Evolutionary conservation across 495 filamentous ascomycete species (phyloP).

Genomic region (Thozetella sp.): DNA sequence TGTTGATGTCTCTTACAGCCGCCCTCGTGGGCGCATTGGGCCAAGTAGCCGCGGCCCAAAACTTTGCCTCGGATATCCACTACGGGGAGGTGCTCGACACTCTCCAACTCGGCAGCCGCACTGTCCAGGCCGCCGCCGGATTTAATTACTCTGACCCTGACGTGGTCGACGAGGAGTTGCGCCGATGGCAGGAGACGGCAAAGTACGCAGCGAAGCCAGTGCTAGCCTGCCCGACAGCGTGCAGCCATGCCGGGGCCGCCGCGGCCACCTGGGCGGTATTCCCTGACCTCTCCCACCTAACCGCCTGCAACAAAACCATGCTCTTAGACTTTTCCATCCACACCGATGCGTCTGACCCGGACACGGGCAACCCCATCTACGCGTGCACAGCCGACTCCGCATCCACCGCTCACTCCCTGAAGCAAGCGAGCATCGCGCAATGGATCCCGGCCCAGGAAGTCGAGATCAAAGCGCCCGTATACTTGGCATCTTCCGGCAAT

Average conservation of each 20-base stretch:
- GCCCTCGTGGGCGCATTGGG: background rate
- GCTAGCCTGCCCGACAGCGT: background rate
- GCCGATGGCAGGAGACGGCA: background rate
- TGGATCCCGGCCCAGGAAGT: background rate
- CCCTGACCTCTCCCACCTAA: constrained; percentile 3
- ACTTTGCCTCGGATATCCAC: background rate
- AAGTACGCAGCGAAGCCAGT: background rate
- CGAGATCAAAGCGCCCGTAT: background rate
- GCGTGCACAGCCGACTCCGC: background rate
- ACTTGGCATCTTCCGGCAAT: background rate
- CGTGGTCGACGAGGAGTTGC: background rate
- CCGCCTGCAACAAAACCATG: constrained; percentile 12
- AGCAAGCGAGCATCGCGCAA: background rate
- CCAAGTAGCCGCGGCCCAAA: background rate
- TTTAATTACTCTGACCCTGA: background rate
- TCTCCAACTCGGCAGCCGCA: background rate
- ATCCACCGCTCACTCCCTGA: background rate
- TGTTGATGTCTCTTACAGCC: background rate
- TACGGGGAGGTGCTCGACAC: background rate
- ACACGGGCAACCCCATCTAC: background rate
- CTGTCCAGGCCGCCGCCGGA: background rate
- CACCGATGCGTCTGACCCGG: background rate
- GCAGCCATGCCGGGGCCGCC: background rate
- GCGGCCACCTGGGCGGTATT: background rate
- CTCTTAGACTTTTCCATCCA: constrained; percentile 5